These are phyloP conservation scores for Quercus phellos DNA, from an alignment of 331 rosid species.

Conservation along the genomic window DNA sequence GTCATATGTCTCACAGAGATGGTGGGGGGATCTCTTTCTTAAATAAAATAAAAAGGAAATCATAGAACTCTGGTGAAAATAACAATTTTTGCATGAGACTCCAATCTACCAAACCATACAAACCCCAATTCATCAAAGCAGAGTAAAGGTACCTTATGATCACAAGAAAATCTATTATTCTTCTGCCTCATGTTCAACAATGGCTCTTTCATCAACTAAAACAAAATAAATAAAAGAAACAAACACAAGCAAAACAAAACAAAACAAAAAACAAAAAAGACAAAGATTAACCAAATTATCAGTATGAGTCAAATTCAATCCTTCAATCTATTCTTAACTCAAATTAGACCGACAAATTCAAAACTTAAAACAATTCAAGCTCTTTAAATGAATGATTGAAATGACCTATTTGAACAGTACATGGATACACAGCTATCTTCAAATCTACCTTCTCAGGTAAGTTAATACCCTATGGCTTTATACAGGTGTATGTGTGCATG, in stretches of 20 bases:
- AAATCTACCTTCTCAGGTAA: not conserved
- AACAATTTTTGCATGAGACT: too few relatives aligned
- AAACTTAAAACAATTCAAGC: not conserved
- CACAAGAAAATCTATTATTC: not conserved
- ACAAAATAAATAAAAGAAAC: not conserved
- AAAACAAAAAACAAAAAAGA: too few relatives aligned
- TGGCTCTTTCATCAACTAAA: not conserved
- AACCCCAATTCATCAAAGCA: not conserved
- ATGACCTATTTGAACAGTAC: not conserved
- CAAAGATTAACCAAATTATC: too few relatives aligned
- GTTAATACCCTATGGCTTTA: not conserved
- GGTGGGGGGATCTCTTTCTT: not conserved
- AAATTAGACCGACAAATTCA: not conserved
- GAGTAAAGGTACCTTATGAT: not conserved
- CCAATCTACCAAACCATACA: not conserved
- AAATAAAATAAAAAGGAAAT: not conserved
- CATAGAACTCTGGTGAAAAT: too few relatives aligned
- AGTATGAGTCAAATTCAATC: too few relatives aligned
- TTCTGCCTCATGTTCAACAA: not conserved
- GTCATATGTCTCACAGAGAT: not conserved
- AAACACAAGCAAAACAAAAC: too few relatives aligned
- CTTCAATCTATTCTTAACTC: not conserved
- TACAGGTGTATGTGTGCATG: too few relatives aligned
- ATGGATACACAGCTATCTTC: not conserved
- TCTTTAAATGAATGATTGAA: not conserved